phyloP scores from a whole-genome alignment of 495 filamentous ascomycete genomes.

The Aspergillus indologenus region DNA sequence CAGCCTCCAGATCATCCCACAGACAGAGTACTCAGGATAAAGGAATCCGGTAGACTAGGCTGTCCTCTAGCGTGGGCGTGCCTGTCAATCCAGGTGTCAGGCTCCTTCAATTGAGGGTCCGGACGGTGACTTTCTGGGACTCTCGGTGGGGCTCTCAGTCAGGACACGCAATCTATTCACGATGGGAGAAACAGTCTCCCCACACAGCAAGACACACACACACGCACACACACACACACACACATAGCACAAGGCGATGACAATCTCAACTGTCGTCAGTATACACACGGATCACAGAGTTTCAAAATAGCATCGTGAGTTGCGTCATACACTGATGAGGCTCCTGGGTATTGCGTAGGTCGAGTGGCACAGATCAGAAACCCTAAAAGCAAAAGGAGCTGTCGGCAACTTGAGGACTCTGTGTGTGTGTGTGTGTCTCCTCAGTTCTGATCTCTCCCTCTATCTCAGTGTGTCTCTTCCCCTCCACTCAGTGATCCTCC shows the following conservation, averaged over 20 bases:
- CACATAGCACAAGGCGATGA: neutral
- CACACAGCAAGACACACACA: neutral
- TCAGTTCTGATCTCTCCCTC: neutral
- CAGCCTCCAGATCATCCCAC: neutral
- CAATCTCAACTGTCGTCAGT: neutral
- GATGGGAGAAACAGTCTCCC: neutral
- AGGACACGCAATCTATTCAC: conserved; percentile 7
- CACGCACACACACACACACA: neutral
- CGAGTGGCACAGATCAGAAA: neutral
- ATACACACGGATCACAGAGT: neutral
- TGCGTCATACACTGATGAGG: neutral
- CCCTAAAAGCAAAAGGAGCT: neutral
- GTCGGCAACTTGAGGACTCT: too few relatives aligned
- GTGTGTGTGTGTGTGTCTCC: neutral
- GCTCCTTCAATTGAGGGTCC: neutral
- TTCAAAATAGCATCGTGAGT: neutral
- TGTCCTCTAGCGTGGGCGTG: neutral
- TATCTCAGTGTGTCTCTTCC: neutral
- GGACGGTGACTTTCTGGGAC: conserved; percentile 1
- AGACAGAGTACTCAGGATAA: neutral
- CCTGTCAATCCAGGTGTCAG: conserved; percentile 4
- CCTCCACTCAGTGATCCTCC: neutral
- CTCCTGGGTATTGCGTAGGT: neutral
- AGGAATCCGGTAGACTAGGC: too few relatives aligned
- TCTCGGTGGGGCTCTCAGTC: neutral